Conservation (phyloP, 495 filamentous ascomycete species). For the Aspergillus cavernicola region DNA sequence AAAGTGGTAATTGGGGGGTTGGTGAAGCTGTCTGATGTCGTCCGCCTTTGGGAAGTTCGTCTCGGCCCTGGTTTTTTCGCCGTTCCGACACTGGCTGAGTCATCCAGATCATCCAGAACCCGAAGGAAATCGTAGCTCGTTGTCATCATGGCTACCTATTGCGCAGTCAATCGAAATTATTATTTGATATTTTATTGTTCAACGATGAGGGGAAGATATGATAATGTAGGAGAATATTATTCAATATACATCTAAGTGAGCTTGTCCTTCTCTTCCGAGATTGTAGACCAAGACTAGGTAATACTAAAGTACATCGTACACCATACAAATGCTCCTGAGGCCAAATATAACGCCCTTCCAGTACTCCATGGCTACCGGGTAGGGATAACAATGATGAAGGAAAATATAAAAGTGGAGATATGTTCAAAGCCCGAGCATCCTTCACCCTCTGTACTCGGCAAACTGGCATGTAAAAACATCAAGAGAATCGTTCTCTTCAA, state of each 20-base stretch:
- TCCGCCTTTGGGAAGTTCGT: conserved; percentile 11
- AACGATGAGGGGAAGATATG: no score
- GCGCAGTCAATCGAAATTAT: no score
- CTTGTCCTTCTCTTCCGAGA: not conserved
- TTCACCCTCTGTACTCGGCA: not conserved
- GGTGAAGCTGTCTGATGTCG: conserved; percentile 19
- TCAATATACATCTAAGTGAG: not conserved
- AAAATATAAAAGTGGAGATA: conserved; percentile 5
- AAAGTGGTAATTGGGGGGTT: conserved; percentile 11
- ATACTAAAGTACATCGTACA: conserved; percentile 2
- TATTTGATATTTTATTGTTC: no score
- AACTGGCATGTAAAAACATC: not conserved
- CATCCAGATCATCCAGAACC: conserved; percentile 22
- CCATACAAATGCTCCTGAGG: not conserved
- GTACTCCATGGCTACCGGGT: conserved; percentile 8
- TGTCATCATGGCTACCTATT: not conserved
- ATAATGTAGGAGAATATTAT: not conserved
- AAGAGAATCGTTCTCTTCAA: not conserved
- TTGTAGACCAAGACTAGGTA: not conserved
- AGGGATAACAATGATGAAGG: not conserved
- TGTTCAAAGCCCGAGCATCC: not conserved
- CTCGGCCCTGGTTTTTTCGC: conserved; percentile 24
- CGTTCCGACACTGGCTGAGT: conserved; percentile 26
- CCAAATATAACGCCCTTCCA: not conserved
- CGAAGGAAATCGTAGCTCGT: conserved; percentile 11